These are phyloP conservation scores for Leccinum aurantiacum DNA, from an alignment of 768 basidiomycete species.

Conservation along the genomic window DNA sequence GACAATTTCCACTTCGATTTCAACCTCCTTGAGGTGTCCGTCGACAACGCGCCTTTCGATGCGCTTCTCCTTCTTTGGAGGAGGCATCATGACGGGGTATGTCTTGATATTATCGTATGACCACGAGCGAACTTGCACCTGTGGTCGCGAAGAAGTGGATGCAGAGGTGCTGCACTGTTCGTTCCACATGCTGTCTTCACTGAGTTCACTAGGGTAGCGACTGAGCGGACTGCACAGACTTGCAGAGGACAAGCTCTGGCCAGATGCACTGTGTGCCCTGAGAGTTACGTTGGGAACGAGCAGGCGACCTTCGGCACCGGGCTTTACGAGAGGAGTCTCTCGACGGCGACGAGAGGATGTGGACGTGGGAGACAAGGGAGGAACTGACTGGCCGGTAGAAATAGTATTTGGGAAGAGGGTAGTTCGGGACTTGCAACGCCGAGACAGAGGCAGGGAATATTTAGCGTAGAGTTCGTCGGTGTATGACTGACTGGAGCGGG, in stretches of 20 bases:
- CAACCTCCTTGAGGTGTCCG: constrained; percentile 52
- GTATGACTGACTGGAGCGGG: constrained; percentile 32
- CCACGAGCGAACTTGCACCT: constrained; percentile 66
- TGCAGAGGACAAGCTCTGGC: constrained; percentile 30
- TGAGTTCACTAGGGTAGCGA: constrained; percentile 41
- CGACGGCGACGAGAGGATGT: constrained; percentile 39
- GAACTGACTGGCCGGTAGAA: constrained; percentile 37
- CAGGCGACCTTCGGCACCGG: constrained; percentile 63
- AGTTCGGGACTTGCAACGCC: constrained; percentile 52
- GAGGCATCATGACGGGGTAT: constrained; percentile 55
- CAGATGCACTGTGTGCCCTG: constrained; percentile 34
- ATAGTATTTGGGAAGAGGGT: constrained; percentile 38
- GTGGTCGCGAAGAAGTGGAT: constrained; percentile 38
- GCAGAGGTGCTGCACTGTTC: constrained; percentile 24
- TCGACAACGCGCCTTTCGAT: constrained; percentile 49
- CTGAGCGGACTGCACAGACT: constrained; percentile 40
- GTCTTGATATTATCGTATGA: constrained; percentile 73
- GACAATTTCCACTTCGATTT: constrained; percentile 53
- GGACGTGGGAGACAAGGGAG: constrained; percentile 37
- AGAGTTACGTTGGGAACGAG: constrained; percentile 49
- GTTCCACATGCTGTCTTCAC: constrained; percentile 35
- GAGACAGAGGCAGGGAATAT: constrained; percentile 55
- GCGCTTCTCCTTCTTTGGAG: constrained; percentile 53
- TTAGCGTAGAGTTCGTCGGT: constrained; percentile 53
- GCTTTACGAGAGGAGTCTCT: constrained; percentile 56